Conservation (phyloP, 768 basidiomycete species). For the Cyathus striatus region DNA sequence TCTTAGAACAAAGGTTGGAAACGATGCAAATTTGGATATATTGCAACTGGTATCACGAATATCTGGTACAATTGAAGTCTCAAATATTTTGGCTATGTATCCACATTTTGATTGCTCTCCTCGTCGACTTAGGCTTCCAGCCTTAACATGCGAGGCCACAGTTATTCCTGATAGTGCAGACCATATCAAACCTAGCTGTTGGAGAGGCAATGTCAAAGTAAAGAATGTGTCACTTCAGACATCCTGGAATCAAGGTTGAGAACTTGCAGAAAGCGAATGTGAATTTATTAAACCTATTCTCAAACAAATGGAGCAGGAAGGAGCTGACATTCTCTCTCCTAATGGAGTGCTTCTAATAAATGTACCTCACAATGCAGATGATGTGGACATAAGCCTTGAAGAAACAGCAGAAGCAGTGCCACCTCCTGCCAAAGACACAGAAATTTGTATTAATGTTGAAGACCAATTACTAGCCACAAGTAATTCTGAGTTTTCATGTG, state of each 20-base stretch:
- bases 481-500: conserved; percentile 7
- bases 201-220: conserved; percentile 24
- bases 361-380: conserved; percentile 8
- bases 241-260: conserved; percentile 21
- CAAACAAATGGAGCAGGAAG: conserved; percentile 1
- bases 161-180: conserved; percentile 17
- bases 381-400: conserved; percentile 16
- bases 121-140: conserved; percentile 24
- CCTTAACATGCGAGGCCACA: conserved; percentile 14
- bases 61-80: conserved; percentile 22
- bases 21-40: conserved; percentile 20
- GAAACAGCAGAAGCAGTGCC: conserved; percentile 1
- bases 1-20: conserved; percentile 27
- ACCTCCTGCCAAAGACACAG: not conserved
- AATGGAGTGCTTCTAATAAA: conserved; percentile 9
- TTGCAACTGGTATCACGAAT: conserved; percentile 20
- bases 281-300: conserved; percentile 1
- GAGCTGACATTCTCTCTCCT: conserved; percentile 10
- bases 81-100: conserved; percentile 27
- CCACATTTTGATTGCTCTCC: conserved; percentile 33
- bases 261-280: conserved; percentile 10
- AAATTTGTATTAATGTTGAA: not conserved
- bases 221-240: conserved; percentile 18
- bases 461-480: conserved; percentile 9
- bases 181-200: conserved; percentile 30